Evolutionary conservation across 805 yeast genomes (phyloP).

Genomic region (Lipomyces lipofer): DNA sequence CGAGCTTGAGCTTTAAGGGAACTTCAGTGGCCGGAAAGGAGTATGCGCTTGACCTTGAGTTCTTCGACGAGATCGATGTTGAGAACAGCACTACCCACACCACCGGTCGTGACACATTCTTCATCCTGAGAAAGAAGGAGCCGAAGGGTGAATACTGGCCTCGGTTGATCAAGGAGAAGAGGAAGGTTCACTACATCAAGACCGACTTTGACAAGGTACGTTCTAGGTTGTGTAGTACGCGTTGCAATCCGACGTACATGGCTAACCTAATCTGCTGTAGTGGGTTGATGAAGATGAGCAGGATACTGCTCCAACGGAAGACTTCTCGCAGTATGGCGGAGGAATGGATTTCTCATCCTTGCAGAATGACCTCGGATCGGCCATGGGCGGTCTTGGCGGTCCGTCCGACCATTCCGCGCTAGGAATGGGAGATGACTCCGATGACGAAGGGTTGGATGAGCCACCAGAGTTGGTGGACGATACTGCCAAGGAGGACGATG

Average conservation of each 20-base stretch:
- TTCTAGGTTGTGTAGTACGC: not conserved
- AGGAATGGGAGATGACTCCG: conserved; percentile 30
- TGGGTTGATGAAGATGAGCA: conserved; percentile 99
- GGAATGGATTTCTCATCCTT: conserved; percentile 45
- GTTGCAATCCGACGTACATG: not conserved
- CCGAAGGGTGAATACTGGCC: conserved; percentile 87
- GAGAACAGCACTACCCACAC: conserved; percentile 57
- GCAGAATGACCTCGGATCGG: conserved; percentile 39
- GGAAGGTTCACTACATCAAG: conserved; percentile 74
- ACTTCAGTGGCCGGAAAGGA: conserved; percentile 46
- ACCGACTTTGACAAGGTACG: conserved; percentile 78
- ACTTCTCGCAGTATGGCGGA: conserved; percentile 38
- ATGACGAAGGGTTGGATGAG: conserved; percentile 23
- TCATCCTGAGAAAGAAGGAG: conserved; percentile 69
- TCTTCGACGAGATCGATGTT: conserved; percentile 71
- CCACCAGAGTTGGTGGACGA: conserved; percentile 11
- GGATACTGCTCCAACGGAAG: conserved; percentile 61
- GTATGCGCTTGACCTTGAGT: conserved; percentile 70
- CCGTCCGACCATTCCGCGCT: conserved; percentile 10
- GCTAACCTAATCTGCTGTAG: conserved; percentile 35
- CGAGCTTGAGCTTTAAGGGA: conserved; percentile 55
- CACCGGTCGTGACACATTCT: conserved; percentile 63
- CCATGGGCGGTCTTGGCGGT: conserved; percentile 45
- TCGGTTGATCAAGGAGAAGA: conserved; percentile 83
- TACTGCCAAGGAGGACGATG: conserved; percentile 1